Percentiles rank a stretch among this genome's conserved stretches.
phyloP scores from a whole-genome alignment of 2,329 filamentous ascomycete species.

The Venturia asperata region DNA sequence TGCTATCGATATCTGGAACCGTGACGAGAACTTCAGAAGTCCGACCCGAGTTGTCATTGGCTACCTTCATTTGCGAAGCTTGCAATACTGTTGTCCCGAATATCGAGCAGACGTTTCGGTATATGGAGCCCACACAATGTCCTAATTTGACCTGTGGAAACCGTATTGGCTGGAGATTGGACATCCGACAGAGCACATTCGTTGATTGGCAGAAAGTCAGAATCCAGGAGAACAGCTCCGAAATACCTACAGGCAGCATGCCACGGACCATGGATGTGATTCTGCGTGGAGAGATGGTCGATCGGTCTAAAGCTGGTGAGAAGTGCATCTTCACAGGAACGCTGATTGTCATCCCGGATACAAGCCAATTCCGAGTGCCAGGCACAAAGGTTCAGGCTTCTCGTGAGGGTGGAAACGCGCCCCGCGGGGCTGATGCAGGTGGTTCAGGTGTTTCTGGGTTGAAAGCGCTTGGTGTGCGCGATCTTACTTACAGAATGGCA shows the following conservation, averaged over 20 bases:
- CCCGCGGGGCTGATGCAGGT: conserved; percentile 70
- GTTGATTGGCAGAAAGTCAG: conserved; percentile 99
- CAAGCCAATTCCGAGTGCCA: conserved; percentile 87
- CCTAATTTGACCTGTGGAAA: conserved; percentile 84
- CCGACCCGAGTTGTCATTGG: conserved; percentile 82
- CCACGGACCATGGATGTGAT: conserved; percentile 97
- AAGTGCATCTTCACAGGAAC: conserved; percentile 98
- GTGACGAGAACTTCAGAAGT: conserved; percentile 97
- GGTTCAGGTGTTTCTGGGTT: conserved; percentile 80
- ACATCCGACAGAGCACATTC: conserved; percentile 94
- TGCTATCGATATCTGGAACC: conserved; percentile 93
- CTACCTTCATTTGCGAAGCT: conserved; percentile 83
- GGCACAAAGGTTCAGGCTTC: conserved; percentile 76
- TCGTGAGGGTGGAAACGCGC: conserved; percentile 68
- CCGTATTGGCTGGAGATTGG: conserved; percentile 87
- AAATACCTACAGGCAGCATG: conserved; percentile 98
- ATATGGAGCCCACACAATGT: conserved; percentile 93
- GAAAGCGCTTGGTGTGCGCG: conserved; percentile 86
- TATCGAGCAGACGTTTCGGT: conserved; percentile 94
- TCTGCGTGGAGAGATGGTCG: conserved; percentile 91
- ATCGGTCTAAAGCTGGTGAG: conserved; percentile 92
- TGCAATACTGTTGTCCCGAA: conserved; percentile 82
- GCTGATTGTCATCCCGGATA: conserved; percentile 91
- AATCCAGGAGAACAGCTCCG: conserved; percentile 95
- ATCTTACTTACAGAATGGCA: conserved; percentile 91